Percentiles rank a stretch among this genome's conserved stretches.
phyloP scores from a whole-genome alignment of 495 filamentous ascomycete species.

The Ramalina peruviana region DNA sequence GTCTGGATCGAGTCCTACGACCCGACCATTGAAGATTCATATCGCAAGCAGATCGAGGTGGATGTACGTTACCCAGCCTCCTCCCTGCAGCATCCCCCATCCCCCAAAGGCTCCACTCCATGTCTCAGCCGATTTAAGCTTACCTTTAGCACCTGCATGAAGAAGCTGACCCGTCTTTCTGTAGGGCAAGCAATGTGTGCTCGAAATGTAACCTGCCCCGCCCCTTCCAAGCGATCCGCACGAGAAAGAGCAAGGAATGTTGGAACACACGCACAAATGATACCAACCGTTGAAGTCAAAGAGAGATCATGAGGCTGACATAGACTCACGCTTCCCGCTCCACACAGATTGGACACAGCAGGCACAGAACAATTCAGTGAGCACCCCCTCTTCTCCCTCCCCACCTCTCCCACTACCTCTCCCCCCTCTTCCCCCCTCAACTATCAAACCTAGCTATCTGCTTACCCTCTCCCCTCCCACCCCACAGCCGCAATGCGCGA shows the following conservation, averaged over 20 bases:
- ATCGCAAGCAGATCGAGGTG: conserved; percentile 84
- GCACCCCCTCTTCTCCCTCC: not conserved
- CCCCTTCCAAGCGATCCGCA: not conserved
- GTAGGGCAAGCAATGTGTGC: conserved; percentile 85
- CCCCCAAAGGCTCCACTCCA: conserved; percentile 2
- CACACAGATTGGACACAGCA: conserved; percentile 73
- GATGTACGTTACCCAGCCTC: conserved; percentile 49
- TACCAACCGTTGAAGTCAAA: not conserved
- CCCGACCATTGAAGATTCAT: conserved; percentile 96
- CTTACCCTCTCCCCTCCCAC: conserved; percentile 1
- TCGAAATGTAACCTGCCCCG: conserved; percentile 68
- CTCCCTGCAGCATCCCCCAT: conserved; percentile 2
- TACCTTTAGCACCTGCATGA: conserved; percentile 7
- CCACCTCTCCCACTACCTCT: not conserved
- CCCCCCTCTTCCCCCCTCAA: not conserved
- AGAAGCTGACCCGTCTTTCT: conserved; percentile 4
- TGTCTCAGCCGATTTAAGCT: conserved; percentile 9
- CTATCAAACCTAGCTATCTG: no score
- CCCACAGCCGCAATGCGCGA: conserved; percentile 40
- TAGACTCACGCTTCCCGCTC: not conserved
- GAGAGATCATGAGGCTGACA: not conserved
- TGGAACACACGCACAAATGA: not conserved
- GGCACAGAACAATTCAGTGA: conserved; percentile 88
- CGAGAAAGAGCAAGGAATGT: no score
- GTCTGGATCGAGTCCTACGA: conserved; percentile 99